These are phyloP conservation scores for Fusarium chuoi DNA, from an alignment of 2,329 filamentous ascomycete genomes.

Conservation along the genomic window DNA sequence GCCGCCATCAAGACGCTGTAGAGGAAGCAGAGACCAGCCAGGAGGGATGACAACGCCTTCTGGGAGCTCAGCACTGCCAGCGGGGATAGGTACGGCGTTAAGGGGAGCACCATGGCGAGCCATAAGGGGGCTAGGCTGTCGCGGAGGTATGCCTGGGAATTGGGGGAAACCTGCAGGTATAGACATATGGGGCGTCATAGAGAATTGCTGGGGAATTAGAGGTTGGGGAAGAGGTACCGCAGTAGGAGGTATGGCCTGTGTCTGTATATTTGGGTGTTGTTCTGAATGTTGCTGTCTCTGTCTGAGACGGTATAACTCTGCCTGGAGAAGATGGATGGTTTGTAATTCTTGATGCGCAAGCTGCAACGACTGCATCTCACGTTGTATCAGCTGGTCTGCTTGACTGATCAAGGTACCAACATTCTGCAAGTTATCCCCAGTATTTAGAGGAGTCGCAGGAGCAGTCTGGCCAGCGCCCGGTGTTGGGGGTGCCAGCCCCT, in stretches of 20 bases:
- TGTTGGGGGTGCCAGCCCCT: slow-evolving; percentile 33
- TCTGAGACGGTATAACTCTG: slow-evolving; percentile 74
- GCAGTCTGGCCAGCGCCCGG: slow-evolving; percentile 27
- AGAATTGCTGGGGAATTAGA: slow-evolving; percentile 25
- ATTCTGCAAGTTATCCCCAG: slow-evolving; percentile 51
- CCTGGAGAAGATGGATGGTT: slow-evolving; percentile 72
- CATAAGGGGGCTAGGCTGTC: slow-evolving; percentile 54
- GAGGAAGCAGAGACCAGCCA: slow-evolving; percentile 72
- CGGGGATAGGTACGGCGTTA: slow-evolving; percentile 63
- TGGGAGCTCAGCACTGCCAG: slow-evolving; percentile 70
- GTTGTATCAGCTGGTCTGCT: slow-evolving; percentile 74
- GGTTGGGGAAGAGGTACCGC: slow-evolving; percentile 14
- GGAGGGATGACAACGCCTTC: slow-evolving; percentile 71
- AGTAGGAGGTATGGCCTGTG: slow-evolving; percentile 21
- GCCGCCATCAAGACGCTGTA: slow-evolving; percentile 62
- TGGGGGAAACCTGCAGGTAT: slow-evolving; percentile 30
- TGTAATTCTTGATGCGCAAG: slow-evolving; percentile 74
- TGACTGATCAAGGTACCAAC: slow-evolving; percentile 71
- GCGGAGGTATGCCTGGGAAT: slow-evolving; percentile 46
- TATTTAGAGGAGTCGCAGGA: slow-evolving; percentile 31
- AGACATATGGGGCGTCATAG: slow-evolving; percentile 29
- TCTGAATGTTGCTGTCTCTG: slow-evolving; percentile 55
- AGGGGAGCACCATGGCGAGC: slow-evolving; percentile 59
- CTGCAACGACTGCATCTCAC: slow-evolving; percentile 72
- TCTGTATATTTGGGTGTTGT: slow-evolving; percentile 35